phyloP scores from a whole-genome alignment of 768 basidiomycete species.

The Phaeotremella skinneri region DNA sequence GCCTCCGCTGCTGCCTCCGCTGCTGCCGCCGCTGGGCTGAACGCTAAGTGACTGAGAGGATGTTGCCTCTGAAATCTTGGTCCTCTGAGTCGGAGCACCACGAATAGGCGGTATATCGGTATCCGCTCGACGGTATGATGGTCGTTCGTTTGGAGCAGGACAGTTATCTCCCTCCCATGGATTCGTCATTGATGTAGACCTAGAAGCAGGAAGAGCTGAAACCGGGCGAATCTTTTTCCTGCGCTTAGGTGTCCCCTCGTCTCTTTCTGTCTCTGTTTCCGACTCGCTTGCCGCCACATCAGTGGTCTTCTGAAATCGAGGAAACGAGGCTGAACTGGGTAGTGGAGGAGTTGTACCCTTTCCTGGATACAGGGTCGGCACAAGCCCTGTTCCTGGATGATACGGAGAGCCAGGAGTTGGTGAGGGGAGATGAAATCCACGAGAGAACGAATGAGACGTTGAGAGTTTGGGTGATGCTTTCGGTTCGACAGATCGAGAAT shows the following conservation, averaged over 20 bases:
- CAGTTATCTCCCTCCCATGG: constrained; percentile 25
- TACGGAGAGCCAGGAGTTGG: constrained; percentile 43
- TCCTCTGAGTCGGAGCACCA: neutral
- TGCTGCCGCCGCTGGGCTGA: neutral
- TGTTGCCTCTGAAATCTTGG: too few relatives aligned
- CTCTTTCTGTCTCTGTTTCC: constrained; percentile 15
- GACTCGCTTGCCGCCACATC: constrained; percentile 13
- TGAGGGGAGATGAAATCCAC: constrained; percentile 44
- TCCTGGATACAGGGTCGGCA: neutral
- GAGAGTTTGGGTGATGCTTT: constrained; percentile 10
- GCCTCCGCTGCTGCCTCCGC: neutral
- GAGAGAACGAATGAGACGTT: constrained; percentile 31
- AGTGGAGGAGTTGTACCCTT: constrained; percentile 22
- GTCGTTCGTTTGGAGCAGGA: neutral
- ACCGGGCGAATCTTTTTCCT: constrained; percentile 35
- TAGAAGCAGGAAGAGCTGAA: constrained; percentile 28
- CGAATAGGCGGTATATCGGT: neutral
- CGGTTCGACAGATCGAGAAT: constrained; percentile 4
- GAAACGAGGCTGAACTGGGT: constrained; percentile 38
- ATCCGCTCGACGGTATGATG: neutral
- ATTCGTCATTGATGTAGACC: constrained; percentile 9
- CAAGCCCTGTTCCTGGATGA: neutral
- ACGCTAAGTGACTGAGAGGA: too few relatives aligned
- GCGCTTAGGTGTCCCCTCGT: constrained; percentile 22
- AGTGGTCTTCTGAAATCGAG: neutral